These are phyloP conservation scores for Euphrasia confusa DNA, from an alignment of 257 asterid species.

Conservation along the genomic window DNA sequence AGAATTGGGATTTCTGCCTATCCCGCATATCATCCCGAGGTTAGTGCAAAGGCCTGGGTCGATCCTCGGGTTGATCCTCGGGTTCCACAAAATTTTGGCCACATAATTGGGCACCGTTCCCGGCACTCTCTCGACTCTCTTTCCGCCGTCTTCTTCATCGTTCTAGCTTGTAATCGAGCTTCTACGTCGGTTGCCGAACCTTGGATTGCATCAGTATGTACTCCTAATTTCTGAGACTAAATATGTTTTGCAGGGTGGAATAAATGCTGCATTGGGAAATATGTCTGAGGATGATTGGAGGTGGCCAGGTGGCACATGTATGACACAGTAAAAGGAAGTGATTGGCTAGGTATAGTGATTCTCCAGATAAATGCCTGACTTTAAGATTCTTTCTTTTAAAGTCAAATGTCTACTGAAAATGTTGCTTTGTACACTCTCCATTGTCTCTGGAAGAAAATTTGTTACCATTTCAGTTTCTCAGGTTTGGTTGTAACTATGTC, in stretches of 20 bases:
- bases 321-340: constrained; percentile 97
- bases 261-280: constrained; percentile 96
- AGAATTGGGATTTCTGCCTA: too few species aligned
- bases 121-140: too few species aligned
- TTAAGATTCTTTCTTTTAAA: constrained; percentile 4
- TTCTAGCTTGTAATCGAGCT: too few species aligned
- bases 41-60: too few species aligned
- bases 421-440: neutral
- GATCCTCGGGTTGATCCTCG: too few species aligned
- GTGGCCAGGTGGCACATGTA: constrained; percentile 99
- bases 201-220: too few species aligned
- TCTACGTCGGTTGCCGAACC: too few species aligned
- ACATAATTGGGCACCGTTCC: too few species aligned
- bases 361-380: neutral
- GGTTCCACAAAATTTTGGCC: too few species aligned
- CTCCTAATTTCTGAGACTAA: constrained; percentile 9
- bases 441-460: neutral
- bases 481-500: neutral
- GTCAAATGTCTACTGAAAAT: neutral
- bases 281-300: constrained; percentile 99
- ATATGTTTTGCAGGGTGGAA: constrained; percentile 71
- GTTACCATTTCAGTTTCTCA: neutral
- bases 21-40: too few species aligned
- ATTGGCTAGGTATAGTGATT: constrained; percentile 75
- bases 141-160: too few species aligned